Conservation (phyloP, 179 eudicot genomes). For the Beta macrorhiza region DNA sequence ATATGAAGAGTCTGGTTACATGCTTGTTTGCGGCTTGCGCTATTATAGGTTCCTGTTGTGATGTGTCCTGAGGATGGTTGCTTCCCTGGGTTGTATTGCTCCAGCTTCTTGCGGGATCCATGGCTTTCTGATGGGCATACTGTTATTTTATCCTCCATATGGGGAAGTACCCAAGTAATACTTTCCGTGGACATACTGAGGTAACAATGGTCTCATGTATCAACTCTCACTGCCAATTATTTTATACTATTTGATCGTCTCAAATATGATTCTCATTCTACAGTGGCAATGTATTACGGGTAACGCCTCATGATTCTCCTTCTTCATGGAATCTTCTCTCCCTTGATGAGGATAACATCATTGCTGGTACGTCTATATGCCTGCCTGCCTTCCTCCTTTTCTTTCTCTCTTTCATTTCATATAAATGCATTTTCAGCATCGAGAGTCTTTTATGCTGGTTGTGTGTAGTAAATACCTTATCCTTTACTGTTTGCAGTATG, state of each 20-base stretch:
- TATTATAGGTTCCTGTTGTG: constrained; percentile 76
- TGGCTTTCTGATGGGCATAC: constrained; percentile 95
- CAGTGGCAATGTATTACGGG: constrained; percentile 68
- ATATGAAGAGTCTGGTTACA: constrained; percentile 2
- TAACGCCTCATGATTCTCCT: constrained; percentile 57
- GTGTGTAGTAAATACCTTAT: not conserved
- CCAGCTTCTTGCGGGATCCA: constrained; percentile 50
- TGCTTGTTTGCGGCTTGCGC: constrained; percentile 8
- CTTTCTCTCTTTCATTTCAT: no score
- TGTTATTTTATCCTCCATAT: constrained; percentile 66
- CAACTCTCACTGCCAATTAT: not conserved
- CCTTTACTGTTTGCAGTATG: constrained; percentile 44
- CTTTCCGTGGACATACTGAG: constrained; percentile 69
- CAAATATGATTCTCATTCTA: constrained; percentile 22
- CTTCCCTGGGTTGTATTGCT: constrained; percentile 84
- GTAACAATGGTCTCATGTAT: constrained; percentile 35
- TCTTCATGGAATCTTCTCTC: constrained; percentile 79
- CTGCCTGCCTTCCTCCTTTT: constrained; percentile 4
- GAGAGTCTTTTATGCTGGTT: not conserved
- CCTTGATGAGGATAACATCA: constrained; percentile 73
- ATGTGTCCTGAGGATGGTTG: constrained; percentile 72
- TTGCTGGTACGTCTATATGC: constrained; percentile 58
- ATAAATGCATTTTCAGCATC: not conserved
- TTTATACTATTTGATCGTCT: constrained; percentile 13
- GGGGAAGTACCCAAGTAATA: constrained; percentile 79